Evolutionary conservation across 192 early-diverging fungal species (phyloP), one percentile per base, ranked within the genome.

Genomic region (Backusella mclennaniae): DNA sequence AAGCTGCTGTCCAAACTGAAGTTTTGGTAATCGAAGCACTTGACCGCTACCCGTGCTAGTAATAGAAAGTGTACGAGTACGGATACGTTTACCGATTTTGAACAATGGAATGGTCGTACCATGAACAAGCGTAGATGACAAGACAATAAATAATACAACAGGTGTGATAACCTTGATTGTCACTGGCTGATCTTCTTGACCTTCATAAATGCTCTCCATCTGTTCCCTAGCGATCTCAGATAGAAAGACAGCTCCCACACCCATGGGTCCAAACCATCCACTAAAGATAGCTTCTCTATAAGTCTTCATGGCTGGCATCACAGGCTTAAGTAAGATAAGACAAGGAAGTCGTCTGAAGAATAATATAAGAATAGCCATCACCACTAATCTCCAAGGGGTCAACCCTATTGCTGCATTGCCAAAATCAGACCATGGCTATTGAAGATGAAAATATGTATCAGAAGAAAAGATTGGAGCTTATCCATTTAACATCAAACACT

Each of bases 191-290:
- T 75, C 38, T 69, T 63, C 35, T 14, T 67, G 21, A 1, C 74
- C 78, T 7, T 66, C 39, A 52, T 68, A 76, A 8, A 79, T 69
- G 14, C 56, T 23, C 63, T 80, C 66, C 23, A 83, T 67, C 46
- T 85, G 78, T 77, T 84, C 75, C 31, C 81, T 82, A 6, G 85
- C 83, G 17, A 89, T 67, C 19, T 79, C 83, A 5, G 83, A 70
- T 44, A 85, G 84, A 36, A 87, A 89, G 11, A 89, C 85, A 14
- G 88, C 86, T 26, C 88, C 87, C 12, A 84, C 72, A 35, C 80
- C 78, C 66, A 98, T 93, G 4, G 96, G 96, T 0, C 95, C 96
- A 78, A 98, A 98, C 94, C 94, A 98, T 17, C 95, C 95, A 17
- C 91, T 90, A 81, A 96, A 95, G 7, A 92, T 83, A 0, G 93